Base-by-base conservation (phyloP, 352 stramenopile species). In the Globisporangium paddicum region DNA sequence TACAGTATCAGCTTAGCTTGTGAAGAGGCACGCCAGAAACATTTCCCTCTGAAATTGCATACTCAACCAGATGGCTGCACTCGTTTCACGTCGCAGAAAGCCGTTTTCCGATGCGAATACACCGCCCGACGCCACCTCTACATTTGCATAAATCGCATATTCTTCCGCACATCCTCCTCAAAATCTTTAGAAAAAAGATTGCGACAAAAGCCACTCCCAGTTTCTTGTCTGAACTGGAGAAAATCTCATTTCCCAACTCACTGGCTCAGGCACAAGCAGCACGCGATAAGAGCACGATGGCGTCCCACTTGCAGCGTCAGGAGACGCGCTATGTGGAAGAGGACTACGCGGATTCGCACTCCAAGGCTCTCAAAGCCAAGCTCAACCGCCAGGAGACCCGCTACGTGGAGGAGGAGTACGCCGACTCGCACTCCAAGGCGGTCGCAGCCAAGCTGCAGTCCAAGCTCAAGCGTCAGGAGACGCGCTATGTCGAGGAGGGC, bases 31-130 rank as follows among this genome's bases (percentile, higher is more conserved):
- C 49, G 34, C 45, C 19, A 55, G 18, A 18, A 19, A 14, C 16
- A 37, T 14, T 11, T 40, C 19, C 9, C 32, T 40, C 28, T 49
- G 2, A 41, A 54, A 16, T 40, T 21, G 49, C 32, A 56, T 56
- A 23, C 32, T 34, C 49, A 44, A 45, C 32, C 49, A 56, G 32
- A 56, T 56, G 49, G 49, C 21, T 34, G 49, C 30, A 46, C 40
- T 16, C 9, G 16, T 53, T 10, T n/a, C 47, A 11, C 47, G 18
- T 53, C 47, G 18, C 47, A 53, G 47, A 26, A 26, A 14, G n/a
- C n/a, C n/a, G n/a, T n/a, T n/a, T n/a, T n/a, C n/a, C n/a, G n/a
- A n/a, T n/a, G 0, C n/a, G 23, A 51, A 28, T 21, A 42, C 7
- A 7, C 8, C 10, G 21, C 49, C 0, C 13, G 4, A 42, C 30